These are phyloP conservation scores for Aspergillus amoenus DNA, from an alignment of 2,329 filamentous ascomycete genomes.

Conservation along the genomic window DNA sequence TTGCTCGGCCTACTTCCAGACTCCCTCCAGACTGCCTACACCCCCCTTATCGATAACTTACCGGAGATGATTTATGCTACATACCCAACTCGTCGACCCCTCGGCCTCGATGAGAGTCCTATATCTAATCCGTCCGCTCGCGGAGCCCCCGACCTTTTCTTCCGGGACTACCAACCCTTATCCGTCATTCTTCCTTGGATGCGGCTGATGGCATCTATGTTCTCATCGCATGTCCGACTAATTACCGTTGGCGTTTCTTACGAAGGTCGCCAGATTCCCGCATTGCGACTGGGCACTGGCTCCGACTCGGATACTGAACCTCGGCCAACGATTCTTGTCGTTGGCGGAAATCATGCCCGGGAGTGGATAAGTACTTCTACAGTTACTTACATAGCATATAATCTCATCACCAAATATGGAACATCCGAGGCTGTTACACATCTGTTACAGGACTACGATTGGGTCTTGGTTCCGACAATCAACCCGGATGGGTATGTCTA, in stretches of 20 bases:
- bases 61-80: slow-evolving; percentile 74
- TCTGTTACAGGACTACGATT: slow-evolving; percentile 79
- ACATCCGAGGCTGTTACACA: slow-evolving; percentile 69
- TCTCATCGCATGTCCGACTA: slow-evolving; percentile 73
- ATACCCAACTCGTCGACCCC: slow-evolving; percentile 57
- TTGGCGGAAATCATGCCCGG: slow-evolving; percentile 84
- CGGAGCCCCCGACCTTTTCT: slow-evolving; percentile 63
- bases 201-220: slow-evolving; percentile 84
- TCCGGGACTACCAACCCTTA: slow-evolving; percentile 86
- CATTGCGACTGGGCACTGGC: slow-evolving; percentile 70
- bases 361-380: slow-evolving; percentile 97
- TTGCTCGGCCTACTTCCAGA: slow-evolving; percentile 75
- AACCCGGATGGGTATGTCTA: slow-evolving; percentile 96
- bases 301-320: slow-evolving; percentile 46
- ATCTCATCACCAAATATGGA: slow-evolving; percentile 78
- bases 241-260: slow-evolving; percentile 80
- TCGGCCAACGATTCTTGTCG: slow-evolving; percentile 76
- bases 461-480: slow-evolving; percentile 81
- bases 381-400: slow-evolving; percentile 87
- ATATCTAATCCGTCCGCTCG: slow-evolving; percentile 31
- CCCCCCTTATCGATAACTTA: slow-evolving; percentile 76
- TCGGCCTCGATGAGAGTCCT: slow-evolving; percentile 25
- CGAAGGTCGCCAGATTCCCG: slow-evolving; percentile 83
- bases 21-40: slow-evolving; percentile 70
- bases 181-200: slow-evolving; percentile 89